phyloP scores from a whole-genome alignment of 768 basidiomycete species.

The Phaeolepiota aurea region DNA sequence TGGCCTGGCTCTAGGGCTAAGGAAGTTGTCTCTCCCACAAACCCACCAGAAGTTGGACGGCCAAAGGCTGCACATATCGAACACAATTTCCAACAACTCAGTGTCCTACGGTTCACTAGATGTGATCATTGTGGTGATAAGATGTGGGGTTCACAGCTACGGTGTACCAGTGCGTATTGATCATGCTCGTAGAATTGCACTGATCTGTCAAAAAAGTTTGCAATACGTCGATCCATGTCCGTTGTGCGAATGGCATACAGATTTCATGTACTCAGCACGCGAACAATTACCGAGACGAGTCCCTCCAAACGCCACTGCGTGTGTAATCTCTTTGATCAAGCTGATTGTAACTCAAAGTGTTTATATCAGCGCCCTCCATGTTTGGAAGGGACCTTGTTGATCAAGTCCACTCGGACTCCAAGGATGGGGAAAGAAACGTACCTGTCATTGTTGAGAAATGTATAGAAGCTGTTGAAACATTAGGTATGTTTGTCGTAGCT shows the following conservation, averaged over 20 bases:
- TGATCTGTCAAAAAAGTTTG: constrained; percentile 55
- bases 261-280: constrained; percentile 54
- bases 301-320: constrained; percentile 27
- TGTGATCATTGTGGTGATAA: constrained; percentile 98
- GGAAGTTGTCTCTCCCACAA: constrained; percentile 27
- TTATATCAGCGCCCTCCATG: constrained; percentile 66
- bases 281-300: constrained; percentile 21
- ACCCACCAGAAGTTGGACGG: constrained; percentile 22
- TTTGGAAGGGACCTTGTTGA: constrained; percentile 87
- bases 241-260: constrained; percentile 68
- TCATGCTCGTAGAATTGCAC: too few species aligned
- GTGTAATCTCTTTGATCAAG: constrained; percentile 12
- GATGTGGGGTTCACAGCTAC: constrained; percentile 96
- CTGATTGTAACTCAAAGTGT: constrained; percentile 8
- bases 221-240: constrained; percentile 78
- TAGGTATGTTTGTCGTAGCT: constrained; percentile 43
- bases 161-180: constrained; percentile 68
- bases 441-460: constrained; percentile 95
- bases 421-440: constrained; percentile 51
- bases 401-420: constrained; percentile 66
- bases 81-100: constrained; percentile 87
- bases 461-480: constrained; percentile 84
- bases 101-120: constrained; percentile 78
- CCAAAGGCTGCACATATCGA: constrained; percentile 39
- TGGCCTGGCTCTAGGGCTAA: constrained; percentile 56